These are phyloP conservation scores for Drechslerella stenobrocha DNA, from an alignment of 2,329 filamentous ascomycete species.

Conservation along the genomic window DNA sequence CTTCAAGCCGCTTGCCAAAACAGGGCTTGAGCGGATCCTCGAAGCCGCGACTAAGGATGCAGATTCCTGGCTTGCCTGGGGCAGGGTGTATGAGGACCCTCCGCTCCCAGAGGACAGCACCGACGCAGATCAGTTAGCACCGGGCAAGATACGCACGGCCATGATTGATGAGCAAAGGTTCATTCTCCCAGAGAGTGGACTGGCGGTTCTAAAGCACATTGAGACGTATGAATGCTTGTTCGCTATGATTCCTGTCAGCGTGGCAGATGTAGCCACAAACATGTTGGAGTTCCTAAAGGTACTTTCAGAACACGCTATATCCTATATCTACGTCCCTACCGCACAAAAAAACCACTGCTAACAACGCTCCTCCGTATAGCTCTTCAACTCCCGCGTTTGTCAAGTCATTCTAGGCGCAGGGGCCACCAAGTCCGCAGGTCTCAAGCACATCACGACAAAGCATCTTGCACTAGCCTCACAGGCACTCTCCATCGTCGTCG, in stretches of 20 bases:
- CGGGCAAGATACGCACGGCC: conserved; percentile 69
- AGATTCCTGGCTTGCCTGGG: conserved; percentile 66
- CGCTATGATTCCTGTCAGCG: conserved; percentile 83
- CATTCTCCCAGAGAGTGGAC: conserved; percentile 79
- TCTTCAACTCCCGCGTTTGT: conserved; percentile 95
- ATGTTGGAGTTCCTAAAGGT: conserved; percentile 70
- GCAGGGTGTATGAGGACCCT: conserved; percentile 50
- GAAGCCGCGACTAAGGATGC: conserved; percentile 72
- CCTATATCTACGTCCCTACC: not conserved
- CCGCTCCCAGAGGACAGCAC: conserved; percentile 34
- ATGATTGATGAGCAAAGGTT: conserved; percentile 82
- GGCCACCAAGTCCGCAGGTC: conserved; percentile 80
- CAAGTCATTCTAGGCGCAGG: conserved; percentile 95
- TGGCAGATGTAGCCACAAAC: conserved; percentile 74
- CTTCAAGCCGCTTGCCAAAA: conserved; percentile 67
- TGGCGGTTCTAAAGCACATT: conserved; percentile 78
- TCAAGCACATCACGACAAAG: conserved; percentile 95
- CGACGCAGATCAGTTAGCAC: conserved; percentile 24
- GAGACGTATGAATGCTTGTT: conserved; percentile 81
- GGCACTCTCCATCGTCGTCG: conserved; percentile 81
- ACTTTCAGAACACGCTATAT: too few species aligned
- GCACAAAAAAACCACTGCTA: conserved; percentile 13
- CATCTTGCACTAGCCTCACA: conserved; percentile 91
- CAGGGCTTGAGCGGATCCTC: conserved; percentile 67
- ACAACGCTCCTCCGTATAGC: conserved; percentile 62